Conservation (phyloP, 2,329 filamentous ascomycete genomes). For the Penicillium sp. region DNA sequence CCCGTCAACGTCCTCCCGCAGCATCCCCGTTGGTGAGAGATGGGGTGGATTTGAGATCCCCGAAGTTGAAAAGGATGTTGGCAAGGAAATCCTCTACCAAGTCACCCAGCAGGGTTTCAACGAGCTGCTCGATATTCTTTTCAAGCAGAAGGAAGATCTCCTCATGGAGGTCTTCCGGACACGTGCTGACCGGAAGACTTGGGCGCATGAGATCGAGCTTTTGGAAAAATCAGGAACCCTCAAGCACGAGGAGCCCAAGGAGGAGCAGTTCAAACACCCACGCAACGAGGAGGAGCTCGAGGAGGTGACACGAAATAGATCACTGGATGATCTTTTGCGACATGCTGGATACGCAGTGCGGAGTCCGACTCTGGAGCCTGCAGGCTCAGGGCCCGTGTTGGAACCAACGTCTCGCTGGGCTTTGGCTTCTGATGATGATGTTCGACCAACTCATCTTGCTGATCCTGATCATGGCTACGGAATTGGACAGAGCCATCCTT, state of each 20-base stretch:
- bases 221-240: constrained; percentile 30
- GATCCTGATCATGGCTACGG: constrained; percentile 17
- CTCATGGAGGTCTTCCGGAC: constrained; percentile 64
- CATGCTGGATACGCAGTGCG: constrained; percentile 38
- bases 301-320: constrained; percentile 23
- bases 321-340: constrained; percentile 42
- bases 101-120: constrained; percentile 90
- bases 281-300: constrained; percentile 25
- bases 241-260: constrained; percentile 18
- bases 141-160: constrained; percentile 72
- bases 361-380: constrained; percentile 21
- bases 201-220: constrained; percentile 40
- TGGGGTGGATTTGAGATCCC: constrained; percentile 76
- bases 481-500: constrained; percentile 9
- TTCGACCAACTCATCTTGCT: constrained; percentile 23
- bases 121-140: constrained; percentile 80
- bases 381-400: constrained; percentile 19
- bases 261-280: constrained; percentile 24
- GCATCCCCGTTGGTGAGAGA: constrained; percentile 60
- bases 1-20: constrained; percentile 66
- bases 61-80: constrained; percentile 73
- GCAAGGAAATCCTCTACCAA: constrained; percentile 84
- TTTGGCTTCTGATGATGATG: constrained; percentile 21
- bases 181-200: constrained; percentile 56
- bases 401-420: constrained; percentile 23